Base-by-base conservation (phyloP, 2,329 filamentous ascomycete genomes). In the Diplodia sapinea region DNA sequence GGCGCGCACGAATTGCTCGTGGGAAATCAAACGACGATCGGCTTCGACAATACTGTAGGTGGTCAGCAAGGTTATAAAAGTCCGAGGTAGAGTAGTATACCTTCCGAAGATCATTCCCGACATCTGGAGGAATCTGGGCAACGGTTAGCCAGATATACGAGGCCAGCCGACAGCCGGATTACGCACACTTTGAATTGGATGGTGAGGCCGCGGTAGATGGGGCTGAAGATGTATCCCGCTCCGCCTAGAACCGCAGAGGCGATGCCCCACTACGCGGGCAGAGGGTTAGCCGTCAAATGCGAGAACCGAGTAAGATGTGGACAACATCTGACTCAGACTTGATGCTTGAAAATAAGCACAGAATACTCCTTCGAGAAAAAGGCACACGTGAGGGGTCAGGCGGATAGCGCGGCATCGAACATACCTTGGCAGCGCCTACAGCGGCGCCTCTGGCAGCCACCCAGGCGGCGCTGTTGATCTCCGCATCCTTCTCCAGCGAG, bases 31-130 rank as follows among this genome's bases (percentile, higher is more conserved):
- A 61, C 88, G 84, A 67, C 82, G 79, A 74, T 94, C 91, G 2
- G 91, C 91, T 80, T 93, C 90, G 65, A 94, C 49, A 51, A 68
- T 68, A 40, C 66, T 68, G 56, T 8, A 11, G 11, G 17, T 33
- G 26, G 47, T 62, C 15, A 67, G 65, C 55, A 23, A 11, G 20
- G 13, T 3, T 26, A 26, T 3, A n/a, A 11, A 1, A 7, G 13
- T 23, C 1, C 43, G 2, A 1, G 9, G 11, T 38, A 38, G 11
- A 38, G 29, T 13, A 20, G 9, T 17, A 49, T 49, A 64, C 66
- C 66, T 85, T 52, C 91, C 91, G 40, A 92, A 74, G n/a, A 91
- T 89, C 91, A 94, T 94, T 69, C 88, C 89, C n/a, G 89, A 91
- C 89, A 93, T 92, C 77, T 93, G 91, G 17, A 94, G 82, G 75